Percentiles rank a stretch among this genome's conserved stretches.
phyloP scores from a whole-genome alignment of 192 early-diverging fungal genomes.

The Thamnidium elegans region DNA sequence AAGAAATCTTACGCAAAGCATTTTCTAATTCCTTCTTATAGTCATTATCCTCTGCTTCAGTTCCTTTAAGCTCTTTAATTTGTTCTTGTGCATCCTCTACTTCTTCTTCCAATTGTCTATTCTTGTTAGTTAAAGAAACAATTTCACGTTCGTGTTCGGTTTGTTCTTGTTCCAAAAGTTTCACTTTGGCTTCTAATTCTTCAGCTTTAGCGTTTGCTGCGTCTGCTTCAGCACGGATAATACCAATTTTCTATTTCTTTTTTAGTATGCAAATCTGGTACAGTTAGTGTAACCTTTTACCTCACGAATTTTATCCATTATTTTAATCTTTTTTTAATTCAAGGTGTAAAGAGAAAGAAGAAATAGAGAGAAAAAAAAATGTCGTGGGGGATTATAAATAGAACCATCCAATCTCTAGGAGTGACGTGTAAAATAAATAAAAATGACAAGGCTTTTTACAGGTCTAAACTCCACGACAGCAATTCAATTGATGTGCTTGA shows the following conservation, averaged over 20 bases:
- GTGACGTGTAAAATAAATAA: no score
- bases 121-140: conserved; percentile 62
- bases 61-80: conserved; percentile 29
- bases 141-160: conserved; percentile 67
- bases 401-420: no score
- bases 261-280: not conserved
- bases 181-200: conserved; percentile 52
- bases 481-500: no score
- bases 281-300: not conserved
- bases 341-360: not conserved
- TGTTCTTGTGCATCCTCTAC: conserved; percentile 36
- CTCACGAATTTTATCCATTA: conserved; percentile 22
- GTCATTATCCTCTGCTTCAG: conserved; percentile 27
- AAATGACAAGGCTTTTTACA: no score
- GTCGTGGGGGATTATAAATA: not conserved
- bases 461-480: no score
- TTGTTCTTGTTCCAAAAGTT: conserved; percentile 52
- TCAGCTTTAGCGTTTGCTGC: conserved; percentile 57
- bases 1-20: conserved; percentile 35
- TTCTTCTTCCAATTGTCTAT: conserved; percentile 37
- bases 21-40: conserved; percentile 30
- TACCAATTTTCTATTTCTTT: conserved; percentile 56
- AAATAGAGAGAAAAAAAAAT: not conserved
- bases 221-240: conserved; percentile 64
- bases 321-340: not conserved